Percentiles rank a stretch among this genome's conserved stretches.
phyloP scores from a whole-genome alignment of 441 rosid genomes.

The Gossypium lobatum region DNA sequence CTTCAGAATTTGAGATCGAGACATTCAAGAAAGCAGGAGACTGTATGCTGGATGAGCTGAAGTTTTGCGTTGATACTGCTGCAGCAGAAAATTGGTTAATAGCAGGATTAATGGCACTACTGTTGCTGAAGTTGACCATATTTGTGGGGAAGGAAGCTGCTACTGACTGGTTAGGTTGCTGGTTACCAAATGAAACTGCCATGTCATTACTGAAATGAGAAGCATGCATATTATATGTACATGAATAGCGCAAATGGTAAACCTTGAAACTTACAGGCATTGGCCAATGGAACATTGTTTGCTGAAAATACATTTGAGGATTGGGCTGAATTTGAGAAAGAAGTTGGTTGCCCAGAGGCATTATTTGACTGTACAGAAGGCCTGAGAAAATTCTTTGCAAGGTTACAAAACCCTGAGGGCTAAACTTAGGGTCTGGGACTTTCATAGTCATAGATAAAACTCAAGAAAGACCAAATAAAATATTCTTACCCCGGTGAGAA shows the following conservation, averaged over 20 bases:
- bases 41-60: slow-evolving; percentile 20
- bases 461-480: slow-evolving; percentile 6
- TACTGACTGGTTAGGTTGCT: slow-evolving; percentile 22
- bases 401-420: slow-evolving; percentile 6
- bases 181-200: slow-evolving; percentile 32
- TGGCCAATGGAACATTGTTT: slow-evolving; percentile 25
- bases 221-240: not conserved
- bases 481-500: slow-evolving; percentile 36
- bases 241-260: slow-evolving; percentile 3
- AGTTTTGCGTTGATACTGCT: slow-evolving; percentile 22
- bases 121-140: slow-evolving; percentile 23
- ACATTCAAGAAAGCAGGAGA: slow-evolving; percentile 8
- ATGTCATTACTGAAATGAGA: slow-evolving; percentile 17
- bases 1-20: slow-evolving; percentile 19
- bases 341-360: slow-evolving; percentile 39
- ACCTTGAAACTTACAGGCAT: slow-evolving; percentile 24
- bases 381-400: slow-evolving; percentile 23
- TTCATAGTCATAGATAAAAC: slow-evolving; percentile 9
- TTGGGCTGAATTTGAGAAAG: slow-evolving; percentile 34
- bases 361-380: slow-evolving; percentile 29
- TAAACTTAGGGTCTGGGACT: not conserved
- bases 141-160: slow-evolving; percentile 23
- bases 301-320: slow-evolving; percentile 32
- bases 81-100: slow-evolving; percentile 23
- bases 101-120: slow-evolving; percentile 18